A percentile compares a stretch with the other conserved stretches of the same genome.
Conservation (phyloP, 1,139 yeast genomes). For the Blastobotrys elegans region DNA sequence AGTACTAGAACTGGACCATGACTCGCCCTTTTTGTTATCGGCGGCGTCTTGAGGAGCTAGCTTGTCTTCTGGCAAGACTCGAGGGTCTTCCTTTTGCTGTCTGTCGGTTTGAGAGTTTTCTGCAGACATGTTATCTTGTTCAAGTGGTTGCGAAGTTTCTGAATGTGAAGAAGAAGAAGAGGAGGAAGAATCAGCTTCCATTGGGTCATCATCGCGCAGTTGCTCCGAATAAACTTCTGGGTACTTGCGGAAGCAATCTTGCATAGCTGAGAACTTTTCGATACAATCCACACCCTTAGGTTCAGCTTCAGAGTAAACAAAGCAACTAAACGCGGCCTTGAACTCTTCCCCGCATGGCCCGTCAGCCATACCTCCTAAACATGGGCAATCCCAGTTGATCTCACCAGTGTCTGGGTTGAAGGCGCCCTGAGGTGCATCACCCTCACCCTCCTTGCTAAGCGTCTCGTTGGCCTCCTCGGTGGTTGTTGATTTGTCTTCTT, state of each 20-base stretch:
- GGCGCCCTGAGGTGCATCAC: conserved; percentile 49
- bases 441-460: conserved; percentile 14
- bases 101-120: not conserved
- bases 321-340: conserved; percentile 93
- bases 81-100: not conserved
- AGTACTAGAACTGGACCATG: not conserved
- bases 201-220: conserved; percentile 52
- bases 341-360: conserved; percentile 99
- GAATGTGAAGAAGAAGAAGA: conserved; percentile 1
- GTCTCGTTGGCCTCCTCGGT: too few species aligned
- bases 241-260: conserved; percentile 85
- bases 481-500: not conserved
- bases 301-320: conserved; percentile 89
- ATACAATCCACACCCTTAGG: conserved; percentile 98
- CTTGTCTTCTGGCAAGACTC: not conserved
- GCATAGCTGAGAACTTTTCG: conserved; percentile 88
- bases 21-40: not conserved
- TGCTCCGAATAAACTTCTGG: conserved; percentile 96
- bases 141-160: not conserved
- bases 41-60: not conserved
- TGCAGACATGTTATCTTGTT: not conserved
- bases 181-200: conserved; percentile 19
- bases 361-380: conserved; percentile 97
- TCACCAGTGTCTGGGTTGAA: conserved; percentile 97
- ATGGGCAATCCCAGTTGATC: conserved; percentile 99